Evolutionary conservation across 1,284 basidiomycete genomes (phyloP).

Genomic region (Entoloma clypeatum): DNA sequence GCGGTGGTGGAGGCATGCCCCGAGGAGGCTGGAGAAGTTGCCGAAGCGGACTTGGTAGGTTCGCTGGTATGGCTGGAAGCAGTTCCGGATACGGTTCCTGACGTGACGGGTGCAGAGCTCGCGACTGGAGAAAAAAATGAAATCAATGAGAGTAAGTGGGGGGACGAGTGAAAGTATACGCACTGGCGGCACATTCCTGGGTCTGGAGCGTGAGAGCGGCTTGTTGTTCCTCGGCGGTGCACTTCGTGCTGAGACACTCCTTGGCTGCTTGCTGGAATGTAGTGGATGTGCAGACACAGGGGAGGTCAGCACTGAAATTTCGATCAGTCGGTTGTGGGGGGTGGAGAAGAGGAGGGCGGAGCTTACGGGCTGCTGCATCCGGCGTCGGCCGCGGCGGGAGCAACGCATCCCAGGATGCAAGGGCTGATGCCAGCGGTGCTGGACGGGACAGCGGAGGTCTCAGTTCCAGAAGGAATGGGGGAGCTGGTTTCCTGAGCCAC

Average conservation of each 20-base stretch:
- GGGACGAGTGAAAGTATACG: not conserved
- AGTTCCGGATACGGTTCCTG: no score
- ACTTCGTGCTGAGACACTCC: slow-evolving; percentile 2
- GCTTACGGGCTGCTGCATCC: slow-evolving; percentile 18
- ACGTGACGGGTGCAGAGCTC: slow-evolving; percentile 1
- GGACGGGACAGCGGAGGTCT: slow-evolving; percentile 3
- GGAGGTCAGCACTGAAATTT: slow-evolving; percentile 6
- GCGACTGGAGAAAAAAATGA: not conserved
- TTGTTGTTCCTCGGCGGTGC: slow-evolving; percentile 7
- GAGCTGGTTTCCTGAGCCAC: slow-evolving; percentile 7
- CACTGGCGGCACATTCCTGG: slow-evolving; percentile 10
- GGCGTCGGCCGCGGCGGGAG: slow-evolving; percentile 13
- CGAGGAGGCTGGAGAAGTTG: no score
- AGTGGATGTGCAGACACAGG: slow-evolving; percentile 10
- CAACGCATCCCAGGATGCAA: slow-evolving; percentile 19
- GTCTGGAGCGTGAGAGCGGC: slow-evolving; percentile 8
- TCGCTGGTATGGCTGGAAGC: no score
- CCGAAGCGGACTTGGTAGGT: no score
- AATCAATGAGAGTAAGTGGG: not conserved
- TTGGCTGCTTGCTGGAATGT: slow-evolving; percentile 12
- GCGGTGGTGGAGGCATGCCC: no score
- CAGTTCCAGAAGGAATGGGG: not conserved
- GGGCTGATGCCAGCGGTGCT: slow-evolving; percentile 11
- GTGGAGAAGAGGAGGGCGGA: not conserved
- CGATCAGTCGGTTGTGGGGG: not conserved